These are phyloP conservation scores for Pachyrhizus erosus DNA, from an alignment of 306 rosid genomes.

Conservation along the genomic window DNA sequence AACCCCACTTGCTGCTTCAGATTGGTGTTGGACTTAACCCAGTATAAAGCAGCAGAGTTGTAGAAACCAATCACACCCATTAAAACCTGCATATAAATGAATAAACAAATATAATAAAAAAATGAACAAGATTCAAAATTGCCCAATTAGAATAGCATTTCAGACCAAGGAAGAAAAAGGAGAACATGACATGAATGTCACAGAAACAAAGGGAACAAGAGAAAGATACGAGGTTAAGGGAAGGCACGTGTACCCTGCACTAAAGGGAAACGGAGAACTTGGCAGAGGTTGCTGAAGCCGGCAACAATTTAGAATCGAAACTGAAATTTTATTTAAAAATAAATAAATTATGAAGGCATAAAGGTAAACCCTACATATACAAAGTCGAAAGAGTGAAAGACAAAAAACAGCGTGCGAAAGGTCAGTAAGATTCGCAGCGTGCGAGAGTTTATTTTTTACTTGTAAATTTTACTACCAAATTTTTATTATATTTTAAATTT, in stretches of 20 bases:
- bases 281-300: not conserved
- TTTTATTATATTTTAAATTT: too few species aligned
- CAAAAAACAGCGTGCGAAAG: too few species aligned
- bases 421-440: too few species aligned
- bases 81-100: conserved; percentile 35
- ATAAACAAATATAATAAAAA: not conserved
- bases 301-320: not conserved
- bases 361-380: not conserved
- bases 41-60: conserved; percentile 45
- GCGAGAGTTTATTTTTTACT: too few species aligned
- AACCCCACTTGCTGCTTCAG: conserved; percentile 38
- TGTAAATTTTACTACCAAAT: too few species aligned
- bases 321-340: not conserved
- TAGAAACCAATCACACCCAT: conserved; percentile 69
- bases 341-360: not conserved
- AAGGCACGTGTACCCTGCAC: not conserved
- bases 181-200: conserved; percentile 6
- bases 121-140: not conserved
- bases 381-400: not conserved
- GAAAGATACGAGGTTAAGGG: not conserved
- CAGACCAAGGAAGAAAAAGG: not conserved
- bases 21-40: conserved; percentile 33
- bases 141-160: not conserved
- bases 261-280: not conserved
- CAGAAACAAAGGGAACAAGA: not conserved